phyloP scores from a whole-genome alignment of 805 yeast genomes.

The Candida golubevii region DNA sequence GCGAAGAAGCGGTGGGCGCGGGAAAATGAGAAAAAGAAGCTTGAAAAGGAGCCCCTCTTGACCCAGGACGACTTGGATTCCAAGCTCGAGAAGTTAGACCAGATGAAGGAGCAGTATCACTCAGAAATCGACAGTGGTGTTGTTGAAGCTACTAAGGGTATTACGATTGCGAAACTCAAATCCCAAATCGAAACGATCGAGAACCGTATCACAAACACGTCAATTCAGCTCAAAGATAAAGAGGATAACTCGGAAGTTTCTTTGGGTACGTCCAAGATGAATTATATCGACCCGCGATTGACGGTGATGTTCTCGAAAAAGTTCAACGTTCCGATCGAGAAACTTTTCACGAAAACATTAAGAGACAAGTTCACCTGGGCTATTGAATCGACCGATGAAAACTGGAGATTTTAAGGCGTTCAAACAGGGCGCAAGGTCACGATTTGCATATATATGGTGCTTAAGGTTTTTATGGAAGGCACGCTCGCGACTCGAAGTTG shows the following conservation, averaged over 20 bases:
- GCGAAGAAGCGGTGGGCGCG: conserved; percentile 60
- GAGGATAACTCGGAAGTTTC: conserved; percentile 94
- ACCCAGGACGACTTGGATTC: conserved; percentile 56
- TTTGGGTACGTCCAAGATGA: conserved; percentile 86
- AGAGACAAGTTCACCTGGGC: conserved; percentile 97
- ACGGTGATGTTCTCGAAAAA: conserved; percentile 86
- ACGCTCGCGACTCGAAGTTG: too few species aligned
- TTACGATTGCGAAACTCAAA: conserved; percentile 66
- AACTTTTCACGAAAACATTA: conserved; percentile 83
- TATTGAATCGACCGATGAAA: conserved; percentile 78
- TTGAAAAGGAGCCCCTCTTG: conserved; percentile 51
- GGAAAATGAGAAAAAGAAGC: conserved; percentile 70
- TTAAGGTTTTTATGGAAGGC: too few species aligned
- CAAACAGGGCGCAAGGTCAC: too few species aligned
- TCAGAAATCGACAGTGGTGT: conserved; percentile 57
- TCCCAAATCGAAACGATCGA: conserved; percentile 69
- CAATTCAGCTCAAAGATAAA: conserved; percentile 79
- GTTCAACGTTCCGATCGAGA: conserved; percentile 85
- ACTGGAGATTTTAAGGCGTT: conserved; percentile 69
- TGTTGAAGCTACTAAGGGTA: conserved; percentile 47
- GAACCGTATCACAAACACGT: conserved; percentile 61
- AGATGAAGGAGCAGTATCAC: conserved; percentile 45
- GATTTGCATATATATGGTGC: too few species aligned
- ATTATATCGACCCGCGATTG: conserved; percentile 91
- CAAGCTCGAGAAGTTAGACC: conserved; percentile 53